These are phyloP conservation scores for Dovyalis caffra DNA, from an alignment of 345 rosid species.

Conservation along the genomic window DNA sequence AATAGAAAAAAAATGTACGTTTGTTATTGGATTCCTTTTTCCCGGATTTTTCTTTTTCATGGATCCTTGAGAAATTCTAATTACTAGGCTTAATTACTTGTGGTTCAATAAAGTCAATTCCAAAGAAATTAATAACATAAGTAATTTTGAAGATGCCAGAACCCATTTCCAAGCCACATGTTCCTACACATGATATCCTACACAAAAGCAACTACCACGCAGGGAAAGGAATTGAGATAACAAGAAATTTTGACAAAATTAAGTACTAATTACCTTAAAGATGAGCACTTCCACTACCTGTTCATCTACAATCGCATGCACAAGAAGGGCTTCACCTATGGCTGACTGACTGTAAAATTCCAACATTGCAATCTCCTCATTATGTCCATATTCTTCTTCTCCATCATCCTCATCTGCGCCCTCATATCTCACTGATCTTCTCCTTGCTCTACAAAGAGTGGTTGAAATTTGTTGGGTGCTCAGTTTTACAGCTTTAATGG, in stretches of 20 bases:
- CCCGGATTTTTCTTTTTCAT: too few species aligned
- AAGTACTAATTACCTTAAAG: constrained; percentile 47
- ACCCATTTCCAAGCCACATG: too few species aligned
- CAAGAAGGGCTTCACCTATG: constrained; percentile 70
- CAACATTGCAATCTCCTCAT: constrained; percentile 58
- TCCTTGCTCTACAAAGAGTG: constrained; percentile 37
- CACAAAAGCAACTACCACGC: too few species aligned
- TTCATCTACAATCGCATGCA: constrained; percentile 61
- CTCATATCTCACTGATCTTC: constrained; percentile 45
- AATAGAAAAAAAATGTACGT: too few species aligned
- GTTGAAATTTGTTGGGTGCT: background rate
- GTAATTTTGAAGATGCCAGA: too few species aligned
- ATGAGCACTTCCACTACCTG: constrained; percentile 61
- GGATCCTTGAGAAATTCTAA: too few species aligned
- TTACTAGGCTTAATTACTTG: too few species aligned
- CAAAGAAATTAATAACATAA: too few species aligned
- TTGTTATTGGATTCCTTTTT: too few species aligned
- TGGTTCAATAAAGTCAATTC: too few species aligned
- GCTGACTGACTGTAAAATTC: constrained; percentile 61
- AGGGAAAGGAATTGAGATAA: background rate
- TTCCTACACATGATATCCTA: too few species aligned
- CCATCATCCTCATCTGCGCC: constrained; percentile 16
- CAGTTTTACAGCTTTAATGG: constrained; percentile 1
- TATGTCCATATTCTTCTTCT: constrained; percentile 44
- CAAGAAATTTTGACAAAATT: background rate